Evolutionary conservation across 108 stramenopile genomes (phyloP).

Genomic region (Cyclostephanos tholiformis): DNA sequence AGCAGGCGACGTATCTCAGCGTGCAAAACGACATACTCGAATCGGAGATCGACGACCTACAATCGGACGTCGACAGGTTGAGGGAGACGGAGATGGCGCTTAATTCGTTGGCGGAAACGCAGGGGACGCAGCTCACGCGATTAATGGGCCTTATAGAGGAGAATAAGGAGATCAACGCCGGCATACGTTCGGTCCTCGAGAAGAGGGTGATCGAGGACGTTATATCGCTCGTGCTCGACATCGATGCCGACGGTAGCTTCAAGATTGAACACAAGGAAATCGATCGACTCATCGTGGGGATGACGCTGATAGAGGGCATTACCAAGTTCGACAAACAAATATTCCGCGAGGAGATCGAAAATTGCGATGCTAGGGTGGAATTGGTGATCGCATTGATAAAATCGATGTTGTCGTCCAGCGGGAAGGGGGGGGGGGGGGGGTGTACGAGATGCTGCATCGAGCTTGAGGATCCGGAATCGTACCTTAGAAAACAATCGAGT

Average conservation of each 20-base stretch:
- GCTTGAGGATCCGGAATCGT: conserved; percentile 30
- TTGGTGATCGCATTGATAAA: conserved; percentile 41
- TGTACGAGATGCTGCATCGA: conserved; percentile 23
- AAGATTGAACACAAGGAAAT: conserved; percentile 44
- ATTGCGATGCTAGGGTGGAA: conserved; percentile 34
- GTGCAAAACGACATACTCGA: conserved; percentile 41
- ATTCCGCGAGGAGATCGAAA: conserved; percentile 27
- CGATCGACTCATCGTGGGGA: conserved; percentile 46
- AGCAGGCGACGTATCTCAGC: conserved; percentile 29
- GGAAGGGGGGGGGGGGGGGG: conserved; percentile 3
- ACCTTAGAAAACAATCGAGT: conserved; percentile 23
- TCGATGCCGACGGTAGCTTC: conserved; percentile 48
- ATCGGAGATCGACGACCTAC: conserved; percentile 44
- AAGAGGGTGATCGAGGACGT: conserved; percentile 34
- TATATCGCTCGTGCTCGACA: conserved; percentile 42
- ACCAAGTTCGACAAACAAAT: conserved; percentile 18
- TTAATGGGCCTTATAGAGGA: conserved; percentile 34
- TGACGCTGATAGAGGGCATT: conserved; percentile 47
- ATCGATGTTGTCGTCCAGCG: conserved; percentile 15
- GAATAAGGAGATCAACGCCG: conserved; percentile 49
- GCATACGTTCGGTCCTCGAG: conserved; percentile 40
- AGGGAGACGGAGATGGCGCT: conserved; percentile 43
- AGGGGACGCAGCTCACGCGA: conserved; percentile 41
- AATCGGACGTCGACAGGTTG: conserved; percentile 46
- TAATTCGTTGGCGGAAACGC: conserved; percentile 24